Conservation (phyloP, 2,329 filamentous ascomycete species). For the Balansia obtecta region DNA sequence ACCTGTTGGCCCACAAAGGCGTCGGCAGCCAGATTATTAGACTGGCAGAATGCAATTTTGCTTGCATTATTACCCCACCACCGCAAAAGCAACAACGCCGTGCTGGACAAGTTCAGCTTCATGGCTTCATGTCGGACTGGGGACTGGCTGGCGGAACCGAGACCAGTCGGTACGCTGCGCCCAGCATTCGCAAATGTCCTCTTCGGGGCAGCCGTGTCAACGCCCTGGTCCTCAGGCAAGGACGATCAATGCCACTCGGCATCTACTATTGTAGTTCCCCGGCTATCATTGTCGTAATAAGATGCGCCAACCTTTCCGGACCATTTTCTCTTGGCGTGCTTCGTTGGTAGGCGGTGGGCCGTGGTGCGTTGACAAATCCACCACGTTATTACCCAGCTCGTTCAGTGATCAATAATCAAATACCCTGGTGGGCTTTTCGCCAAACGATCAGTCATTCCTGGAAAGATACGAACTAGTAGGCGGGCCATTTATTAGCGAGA, state of each 20-base stretch:
- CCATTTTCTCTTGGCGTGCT: background rate
- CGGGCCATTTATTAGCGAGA: background rate
- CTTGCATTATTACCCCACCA: slow-evolving; percentile 5
- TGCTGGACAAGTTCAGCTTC: background rate
- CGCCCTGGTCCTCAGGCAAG: background rate
- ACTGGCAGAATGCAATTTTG: background rate
- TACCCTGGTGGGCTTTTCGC: background rate
- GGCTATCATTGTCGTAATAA: background rate
- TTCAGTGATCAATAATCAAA: no score
- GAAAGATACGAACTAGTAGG: background rate
- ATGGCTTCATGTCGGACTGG: background rate
- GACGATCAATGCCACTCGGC: background rate
- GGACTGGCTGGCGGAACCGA: background rate
- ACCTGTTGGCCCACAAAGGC: no score
- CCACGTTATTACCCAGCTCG: no score
- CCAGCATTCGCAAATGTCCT: no score
- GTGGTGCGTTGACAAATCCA: no score
- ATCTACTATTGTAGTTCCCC: background rate
- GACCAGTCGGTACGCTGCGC: no score
- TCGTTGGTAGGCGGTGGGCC: background rate
- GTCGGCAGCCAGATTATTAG: slow-evolving; percentile 7
- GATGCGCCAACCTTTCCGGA: background rate
- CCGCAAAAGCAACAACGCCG: background rate
- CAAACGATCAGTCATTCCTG: background rate
- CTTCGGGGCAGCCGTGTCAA: background rate